Evolutionary conservation across 192 early-diverging fungal genomes (phyloP).

Genomic region (Rhizoclosmatium sp.): DNA sequence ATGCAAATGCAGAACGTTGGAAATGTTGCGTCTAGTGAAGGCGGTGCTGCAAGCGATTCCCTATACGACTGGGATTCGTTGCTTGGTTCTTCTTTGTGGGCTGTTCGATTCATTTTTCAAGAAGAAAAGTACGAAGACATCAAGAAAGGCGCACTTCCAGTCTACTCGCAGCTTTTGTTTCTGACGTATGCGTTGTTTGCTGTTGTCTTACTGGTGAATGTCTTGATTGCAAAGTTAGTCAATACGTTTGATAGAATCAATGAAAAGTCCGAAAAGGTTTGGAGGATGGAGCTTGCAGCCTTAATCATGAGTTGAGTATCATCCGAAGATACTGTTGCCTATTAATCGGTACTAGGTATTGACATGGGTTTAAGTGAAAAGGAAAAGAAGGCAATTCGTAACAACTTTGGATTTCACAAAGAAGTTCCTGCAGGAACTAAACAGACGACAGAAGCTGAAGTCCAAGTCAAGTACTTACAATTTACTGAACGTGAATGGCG

Average conservation of each 20-base stretch:
- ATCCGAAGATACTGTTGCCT: too few species aligned
- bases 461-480: too few species aligned
- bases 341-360: too few species aligned
- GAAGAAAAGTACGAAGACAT: conserved; percentile 27
- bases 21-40: conserved; percentile 3
- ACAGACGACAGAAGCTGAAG: too few species aligned
- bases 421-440: too few species aligned
- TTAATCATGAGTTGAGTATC: conserved; percentile 14
- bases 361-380: too few species aligned
- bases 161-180: background rate
- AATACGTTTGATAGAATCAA: conserved; percentile 15
- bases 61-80: conserved; percentile 31
- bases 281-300: conserved; percentile 27
- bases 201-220: conserved; percentile 28
- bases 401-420: too few species aligned
- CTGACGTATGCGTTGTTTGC: conserved; percentile 9
- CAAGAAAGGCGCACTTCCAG: background rate
- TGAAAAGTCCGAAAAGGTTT: conserved; percentile 9
- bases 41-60: conserved; percentile 12
- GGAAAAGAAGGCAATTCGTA: too few species aligned
- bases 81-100: conserved; percentile 16
- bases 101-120: conserved; percentile 27
- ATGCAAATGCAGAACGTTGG: conserved; percentile 36
- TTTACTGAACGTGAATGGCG: too few species aligned
- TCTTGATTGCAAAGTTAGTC: conserved; percentile 32